phyloP scores from a whole-genome alignment of 2,329 filamentous ascomycete genomes.

The Ustulina deusta region DNA sequence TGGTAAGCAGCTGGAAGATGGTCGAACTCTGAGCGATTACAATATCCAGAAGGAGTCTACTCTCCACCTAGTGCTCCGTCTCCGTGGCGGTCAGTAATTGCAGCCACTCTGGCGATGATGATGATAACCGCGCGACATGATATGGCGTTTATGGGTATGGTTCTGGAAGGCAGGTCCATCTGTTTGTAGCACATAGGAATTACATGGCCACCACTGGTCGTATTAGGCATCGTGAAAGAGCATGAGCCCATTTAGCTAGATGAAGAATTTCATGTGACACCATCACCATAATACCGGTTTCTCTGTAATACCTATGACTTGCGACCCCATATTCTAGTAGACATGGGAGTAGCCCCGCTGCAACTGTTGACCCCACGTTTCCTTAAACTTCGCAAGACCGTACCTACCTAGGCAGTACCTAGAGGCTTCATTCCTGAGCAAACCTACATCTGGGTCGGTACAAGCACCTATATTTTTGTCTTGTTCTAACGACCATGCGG shows the following conservation, averaged over 20 bases:
- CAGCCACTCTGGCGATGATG: slow-evolving; percentile 33
- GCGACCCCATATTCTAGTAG: neutral
- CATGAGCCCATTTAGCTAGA: slow-evolving; percentile 21
- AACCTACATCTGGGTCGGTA: neutral
- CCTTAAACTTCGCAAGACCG: too few relatives aligned
- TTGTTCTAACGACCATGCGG: slow-evolving; percentile 37
- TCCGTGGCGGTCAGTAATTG: slow-evolving; percentile 71
- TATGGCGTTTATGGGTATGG: slow-evolving; percentile 47
- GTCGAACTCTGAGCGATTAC: slow-evolving; percentile 85
- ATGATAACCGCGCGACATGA: slow-evolving; percentile 47
- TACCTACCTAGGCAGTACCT: neutral
- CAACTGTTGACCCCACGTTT: neutral
- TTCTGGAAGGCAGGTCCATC: slow-evolving; percentile 32
- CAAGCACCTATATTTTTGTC: neutral
- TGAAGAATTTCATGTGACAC: slow-evolving; percentile 9
- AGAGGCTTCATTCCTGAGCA: neutral
- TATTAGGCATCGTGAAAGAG: slow-evolving; percentile 23
- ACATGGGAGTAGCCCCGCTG: neutral
- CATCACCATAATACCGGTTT: too few relatives aligned
- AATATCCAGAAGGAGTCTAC: slow-evolving; percentile 87
- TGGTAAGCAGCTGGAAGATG: slow-evolving; percentile 79
- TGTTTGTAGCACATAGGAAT: slow-evolving; percentile 39
- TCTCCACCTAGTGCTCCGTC: slow-evolving; percentile 76
- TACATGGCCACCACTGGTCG: slow-evolving; percentile 30
- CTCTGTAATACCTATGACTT: neutral